Base-by-base conservation (phyloP, 108 stramenopile genomes). In the Craspedostauros australis region DNA sequence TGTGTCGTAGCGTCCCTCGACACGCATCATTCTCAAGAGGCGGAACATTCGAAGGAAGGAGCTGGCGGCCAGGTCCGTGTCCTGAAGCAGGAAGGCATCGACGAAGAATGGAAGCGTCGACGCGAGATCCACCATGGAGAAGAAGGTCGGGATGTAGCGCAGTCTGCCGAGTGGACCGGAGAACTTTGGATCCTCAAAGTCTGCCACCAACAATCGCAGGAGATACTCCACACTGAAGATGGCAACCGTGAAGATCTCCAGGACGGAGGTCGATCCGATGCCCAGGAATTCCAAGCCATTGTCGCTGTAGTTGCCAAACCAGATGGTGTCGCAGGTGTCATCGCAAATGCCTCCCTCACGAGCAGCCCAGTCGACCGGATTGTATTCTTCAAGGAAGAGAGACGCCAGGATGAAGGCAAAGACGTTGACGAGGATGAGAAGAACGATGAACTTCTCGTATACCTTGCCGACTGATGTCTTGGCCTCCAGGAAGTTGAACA, bases 11-110 rank as follows among this genome's bases (percentile, higher is more conserved):
- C 91, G 73, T 24, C 89, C 87, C 56, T 89, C 89, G 31, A 85
- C 85, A 25, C 77, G 80, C 84, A 93, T 86, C 89, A 95, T 89
- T 15, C 91, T 62, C 7, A 95, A 65, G 26, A 95, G 55, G 15
- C 94, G 91, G 61, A 89, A 88, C 94, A 95, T 92, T 60, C 94
- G 50, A 29, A 95, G 52, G 61, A 90, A 95, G 11, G 84, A 60
- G 16, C 78, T 82, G 12, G 44, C 18, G 1, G 68, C 57, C 22
- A 68, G 37, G 54, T 85, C 76, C 12, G 64, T 69, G 33, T 80
- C 41, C 5, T 62, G 54, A 19, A 95, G 60, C 4, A 86, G 9
- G 50, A 95, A 83, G 15, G 80, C 55, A 55, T 95, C 94, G 7
- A 95, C 39, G 60, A 90, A 95, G 46, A 92, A 95, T 0, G 94